Percentiles rank a stretch among this genome's conserved stretches.
Conservation (phyloP, 2,329 filamentous ascomycete species). For the Aspergillus cejpii region DNA sequence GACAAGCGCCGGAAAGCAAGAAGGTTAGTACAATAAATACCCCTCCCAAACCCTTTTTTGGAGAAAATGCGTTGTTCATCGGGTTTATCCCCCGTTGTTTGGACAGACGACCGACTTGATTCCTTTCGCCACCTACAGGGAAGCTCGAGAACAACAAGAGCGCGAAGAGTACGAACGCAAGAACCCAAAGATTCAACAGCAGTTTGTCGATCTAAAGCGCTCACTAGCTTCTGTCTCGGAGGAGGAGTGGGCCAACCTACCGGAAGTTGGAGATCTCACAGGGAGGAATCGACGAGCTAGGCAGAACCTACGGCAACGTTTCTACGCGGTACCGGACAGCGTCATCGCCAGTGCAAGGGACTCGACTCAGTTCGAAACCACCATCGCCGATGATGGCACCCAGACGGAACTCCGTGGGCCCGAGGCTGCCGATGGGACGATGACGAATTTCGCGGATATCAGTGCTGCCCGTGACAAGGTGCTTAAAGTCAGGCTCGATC, state of each 20-base stretch:
- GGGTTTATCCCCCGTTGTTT: constrained; percentile 52
- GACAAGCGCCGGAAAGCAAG: constrained; percentile 76
- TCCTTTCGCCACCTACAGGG: constrained; percentile 61
- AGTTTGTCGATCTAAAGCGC: constrained; percentile 93
- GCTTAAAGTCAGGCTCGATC: constrained; percentile 84
- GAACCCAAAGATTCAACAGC: constrained; percentile 96
- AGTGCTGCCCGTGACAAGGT: constrained; percentile 95
- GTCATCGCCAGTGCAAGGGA: constrained; percentile 83
- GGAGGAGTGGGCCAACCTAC: constrained; percentile 92
- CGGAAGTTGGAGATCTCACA: constrained; percentile 93
- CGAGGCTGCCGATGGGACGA: constrained; percentile 67
- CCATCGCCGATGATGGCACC: constrained; percentile 71
- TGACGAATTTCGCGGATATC: constrained; percentile 97
- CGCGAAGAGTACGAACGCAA: constrained; percentile 91
- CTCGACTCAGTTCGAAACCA: constrained; percentile 74
- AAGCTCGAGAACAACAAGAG: constrained; percentile 87
- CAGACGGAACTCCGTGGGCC: constrained; percentile 41
- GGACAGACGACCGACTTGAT: constrained; percentile 72
- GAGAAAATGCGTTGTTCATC: constrained; percentile 58
- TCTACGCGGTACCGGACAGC: constrained; percentile 95
- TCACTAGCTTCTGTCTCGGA: constrained; percentile 81
- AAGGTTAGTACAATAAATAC: constrained; percentile 65
- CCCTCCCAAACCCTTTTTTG: constrained; percentile 15
- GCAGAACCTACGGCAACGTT: constrained; percentile 73
- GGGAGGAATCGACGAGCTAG: constrained; percentile 84